Percentiles rank a stretch among this genome's conserved stretches.
phyloP scores from a whole-genome alignment of 1,284 basidiomycete genomes.

The Vanrija pseudolonga region DNA sequence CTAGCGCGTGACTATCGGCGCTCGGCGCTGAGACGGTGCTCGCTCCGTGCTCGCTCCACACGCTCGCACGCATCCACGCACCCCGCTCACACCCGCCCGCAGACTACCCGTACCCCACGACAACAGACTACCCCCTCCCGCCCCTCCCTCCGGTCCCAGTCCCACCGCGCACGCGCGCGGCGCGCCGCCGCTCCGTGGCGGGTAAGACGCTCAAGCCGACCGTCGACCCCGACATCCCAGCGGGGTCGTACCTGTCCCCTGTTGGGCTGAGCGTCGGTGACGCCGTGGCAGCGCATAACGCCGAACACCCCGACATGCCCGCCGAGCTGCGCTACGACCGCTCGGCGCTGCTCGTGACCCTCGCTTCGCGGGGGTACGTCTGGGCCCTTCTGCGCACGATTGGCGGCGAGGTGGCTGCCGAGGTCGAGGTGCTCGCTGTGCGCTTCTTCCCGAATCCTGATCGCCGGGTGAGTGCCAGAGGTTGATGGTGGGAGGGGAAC shows the following conservation, averaged over 20 bases:
- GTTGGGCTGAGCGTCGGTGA: background rate
- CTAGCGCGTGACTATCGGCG: too few relatives aligned
- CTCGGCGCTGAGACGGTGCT: too few relatives aligned
- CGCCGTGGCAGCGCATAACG: slow-evolving; percentile 6
- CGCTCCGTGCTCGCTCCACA: too few relatives aligned
- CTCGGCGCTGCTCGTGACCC: slow-evolving; percentile 7
- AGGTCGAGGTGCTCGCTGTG: slow-evolving; percentile 2
- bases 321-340: background rate
- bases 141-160: slow-evolving; percentile 17
- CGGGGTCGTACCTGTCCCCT: background rate
- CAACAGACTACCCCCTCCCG: slow-evolving; percentile 11
- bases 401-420: background rate
- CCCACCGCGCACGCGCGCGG: background rate
- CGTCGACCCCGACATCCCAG: slow-evolving; percentile 1
- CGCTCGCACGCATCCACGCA: too few relatives aligned
- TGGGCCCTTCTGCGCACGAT: slow-evolving; percentile 8
- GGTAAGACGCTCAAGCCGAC: background rate
- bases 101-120: slow-evolving; percentile 19
- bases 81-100: background rate
- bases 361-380: background rate
- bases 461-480: slow-evolving; percentile 3
- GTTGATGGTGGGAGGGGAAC: background rate
- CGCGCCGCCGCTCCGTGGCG: slow-evolving; percentile 1
- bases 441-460: slow-evolving; percentile 6
- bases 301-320: background rate